phyloP scores from a whole-genome alignment of 139 green algal species.

The Chlorella sp. region DNA sequence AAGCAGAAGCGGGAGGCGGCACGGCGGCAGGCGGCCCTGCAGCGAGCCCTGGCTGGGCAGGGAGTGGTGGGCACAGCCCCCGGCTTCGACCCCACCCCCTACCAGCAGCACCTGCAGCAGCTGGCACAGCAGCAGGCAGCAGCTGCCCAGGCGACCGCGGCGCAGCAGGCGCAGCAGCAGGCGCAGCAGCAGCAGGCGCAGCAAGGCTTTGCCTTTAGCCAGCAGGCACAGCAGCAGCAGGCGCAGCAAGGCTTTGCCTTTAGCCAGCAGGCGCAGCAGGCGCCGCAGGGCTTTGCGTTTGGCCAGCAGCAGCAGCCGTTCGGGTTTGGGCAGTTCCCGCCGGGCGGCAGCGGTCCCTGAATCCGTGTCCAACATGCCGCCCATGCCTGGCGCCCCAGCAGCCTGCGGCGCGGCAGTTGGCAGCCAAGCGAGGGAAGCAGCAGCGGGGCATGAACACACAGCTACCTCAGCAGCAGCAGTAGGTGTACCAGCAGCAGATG shows the following conservation, averaged over 20 bases:
- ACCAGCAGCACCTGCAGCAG: constrained; percentile 29
- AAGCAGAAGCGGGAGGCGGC: constrained; percentile 6
- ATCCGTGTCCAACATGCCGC: not conserved
- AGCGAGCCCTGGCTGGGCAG: constrained; percentile 6
- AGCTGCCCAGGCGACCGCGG: not conserved
- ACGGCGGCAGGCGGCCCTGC: constrained; percentile 4
- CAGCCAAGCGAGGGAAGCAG: too few relatives aligned
- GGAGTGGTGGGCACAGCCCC: not conserved
- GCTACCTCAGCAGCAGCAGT: not conserved
- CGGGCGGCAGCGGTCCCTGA: too few relatives aligned
- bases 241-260: not conserved
- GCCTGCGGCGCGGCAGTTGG: not conserved
- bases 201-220: not conserved
- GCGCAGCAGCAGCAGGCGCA: not conserved
- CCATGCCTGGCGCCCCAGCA: not conserved
- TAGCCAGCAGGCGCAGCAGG: not conserved
- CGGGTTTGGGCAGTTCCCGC: too few relatives aligned
- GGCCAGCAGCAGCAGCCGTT: too few relatives aligned
- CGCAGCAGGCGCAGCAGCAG: constrained; percentile 4
- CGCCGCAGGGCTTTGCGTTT: not conserved
- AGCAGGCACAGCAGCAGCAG: constrained; percentile 5
- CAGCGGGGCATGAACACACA: too few relatives aligned
- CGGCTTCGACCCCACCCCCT: constrained; percentile 18
- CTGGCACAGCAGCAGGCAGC: not conserved
- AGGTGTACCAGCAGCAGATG: not conserved